phyloP scores from a whole-genome alignment of 352 stramenopile species.

The Phytophthora sp. region DNA sequence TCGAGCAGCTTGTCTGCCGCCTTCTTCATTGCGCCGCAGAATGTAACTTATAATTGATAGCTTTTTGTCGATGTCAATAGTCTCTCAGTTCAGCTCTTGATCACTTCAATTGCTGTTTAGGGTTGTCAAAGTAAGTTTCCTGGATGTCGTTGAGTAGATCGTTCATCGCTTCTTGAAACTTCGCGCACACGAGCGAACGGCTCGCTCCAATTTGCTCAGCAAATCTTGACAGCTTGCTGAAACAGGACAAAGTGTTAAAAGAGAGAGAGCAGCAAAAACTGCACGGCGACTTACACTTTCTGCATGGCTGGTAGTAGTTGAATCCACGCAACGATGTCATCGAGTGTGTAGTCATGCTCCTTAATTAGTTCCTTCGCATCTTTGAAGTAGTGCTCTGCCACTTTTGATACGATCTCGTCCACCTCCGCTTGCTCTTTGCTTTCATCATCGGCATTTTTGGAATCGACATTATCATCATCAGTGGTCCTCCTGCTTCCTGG shows the following conservation, averaged over 20 bases:
- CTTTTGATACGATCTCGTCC: conserved; percentile 80
- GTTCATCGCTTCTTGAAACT: conserved; percentile 80
- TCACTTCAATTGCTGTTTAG: conserved; percentile 56
- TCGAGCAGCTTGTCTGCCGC: conserved; percentile 8
- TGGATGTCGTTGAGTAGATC: conserved; percentile 77
- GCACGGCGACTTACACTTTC: conserved; percentile 65
- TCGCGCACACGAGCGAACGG: conserved; percentile 58
- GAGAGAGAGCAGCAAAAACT: too few relatives aligned
- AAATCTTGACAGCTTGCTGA: conserved; percentile 82
- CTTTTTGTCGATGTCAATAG: conserved; percentile 4
- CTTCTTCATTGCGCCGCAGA: conserved; percentile 18
- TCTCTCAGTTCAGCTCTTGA: not conserved
- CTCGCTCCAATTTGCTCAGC: conserved; percentile 75
- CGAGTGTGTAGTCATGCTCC: conserved; percentile 70
- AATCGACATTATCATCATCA: conserved; percentile 31
- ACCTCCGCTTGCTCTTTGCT: conserved; percentile 76
- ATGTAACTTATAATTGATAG: conserved; percentile 43
- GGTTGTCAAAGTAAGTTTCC: conserved; percentile 60
- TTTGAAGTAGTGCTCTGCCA: conserved; percentile 81
- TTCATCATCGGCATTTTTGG: conserved; percentile 43
- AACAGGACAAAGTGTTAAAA: too few relatives aligned
- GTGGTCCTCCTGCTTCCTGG: conserved; percentile 8
- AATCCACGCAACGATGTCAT: conserved; percentile 81
- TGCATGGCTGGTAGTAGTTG: conserved; percentile 82
- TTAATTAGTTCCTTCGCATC: conserved; percentile 74